Conservation (phyloP, 1,139 yeast genomes). For the Yamadazyma kanchanaburiensis region DNA sequence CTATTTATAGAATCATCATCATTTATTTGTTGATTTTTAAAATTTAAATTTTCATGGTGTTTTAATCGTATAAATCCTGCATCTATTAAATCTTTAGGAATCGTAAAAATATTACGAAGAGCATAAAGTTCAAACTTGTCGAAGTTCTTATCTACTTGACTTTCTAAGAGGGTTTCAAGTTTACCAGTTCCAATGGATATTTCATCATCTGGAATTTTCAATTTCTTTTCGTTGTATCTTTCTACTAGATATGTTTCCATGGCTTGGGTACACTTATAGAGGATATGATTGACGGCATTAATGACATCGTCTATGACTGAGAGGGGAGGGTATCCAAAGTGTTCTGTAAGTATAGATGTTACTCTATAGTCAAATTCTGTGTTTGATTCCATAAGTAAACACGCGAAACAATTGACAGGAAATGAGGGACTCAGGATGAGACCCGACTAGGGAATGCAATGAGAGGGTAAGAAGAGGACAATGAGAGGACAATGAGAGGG, state of each 20-base stretch:
- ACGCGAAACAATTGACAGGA: no score
- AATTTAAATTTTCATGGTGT: conserved; percentile 62
- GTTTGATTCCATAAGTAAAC: no score
- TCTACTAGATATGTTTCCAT: conserved; percentile 63
- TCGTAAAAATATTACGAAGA: conserved; percentile 67
- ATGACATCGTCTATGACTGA: conserved; percentile 84
- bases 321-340: conserved; percentile 84
- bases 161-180: conserved; percentile 73
- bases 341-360: conserved; percentile 59
- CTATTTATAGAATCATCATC: conserved; percentile 32
- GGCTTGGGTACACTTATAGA: conserved; percentile 81
- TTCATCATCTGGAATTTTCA: conserved; percentile 37
- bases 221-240: conserved; percentile 16
- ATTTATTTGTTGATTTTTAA: conserved; percentile 13
- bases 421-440: no score
- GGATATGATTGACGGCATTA: conserved; percentile 80
- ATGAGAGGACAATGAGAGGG: no score
- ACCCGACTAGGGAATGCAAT: no score
- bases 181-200: conserved; percentile 76
- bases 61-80: conserved; percentile 65
- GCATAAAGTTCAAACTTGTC: conserved; percentile 86
- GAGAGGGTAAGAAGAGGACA: no score
- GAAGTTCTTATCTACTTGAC: conserved; percentile 77
- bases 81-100: conserved; percentile 67
- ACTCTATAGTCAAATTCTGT: conserved; percentile 8